A percentile compares a stretch with the other conserved stretches of the same genome.
Evolutionary conservation across 148 eudicot species (phyloP).

Genomic region (Suaeda aralocaspica): DNA sequence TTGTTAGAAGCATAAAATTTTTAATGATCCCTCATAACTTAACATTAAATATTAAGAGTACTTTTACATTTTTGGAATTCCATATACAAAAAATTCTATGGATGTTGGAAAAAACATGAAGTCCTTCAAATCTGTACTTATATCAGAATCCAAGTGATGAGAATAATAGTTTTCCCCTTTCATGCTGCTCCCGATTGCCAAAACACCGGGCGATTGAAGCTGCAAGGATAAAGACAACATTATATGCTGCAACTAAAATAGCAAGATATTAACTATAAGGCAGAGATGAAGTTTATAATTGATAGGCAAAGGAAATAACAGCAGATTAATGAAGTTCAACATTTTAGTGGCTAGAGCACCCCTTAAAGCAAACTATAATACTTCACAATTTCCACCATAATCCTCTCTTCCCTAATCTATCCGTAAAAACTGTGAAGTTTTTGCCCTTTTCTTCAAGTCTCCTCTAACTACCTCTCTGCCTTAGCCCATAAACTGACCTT

Average conservation of each 20-base stretch:
- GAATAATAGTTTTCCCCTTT: constrained; percentile 98
- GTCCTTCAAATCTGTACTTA: constrained; percentile 32
- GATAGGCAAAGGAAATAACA: background rate
- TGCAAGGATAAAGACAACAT: constrained; percentile 30
- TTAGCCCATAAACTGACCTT: no score
- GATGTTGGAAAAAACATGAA: no score
- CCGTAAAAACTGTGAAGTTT: background rate
- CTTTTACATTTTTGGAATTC: background rate
- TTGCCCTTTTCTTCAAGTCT: background rate
- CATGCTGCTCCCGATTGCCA: constrained; percentile 97
- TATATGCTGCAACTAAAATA: background rate
- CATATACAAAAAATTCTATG: background rate
- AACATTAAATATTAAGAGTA: background rate
- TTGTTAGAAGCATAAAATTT: background rate
- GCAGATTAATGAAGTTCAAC: background rate
- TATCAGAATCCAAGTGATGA: constrained; percentile 98
- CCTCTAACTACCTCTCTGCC: background rate
- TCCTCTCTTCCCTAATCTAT: background rate
- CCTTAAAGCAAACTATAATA: background rate
- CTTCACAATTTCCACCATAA: background rate
- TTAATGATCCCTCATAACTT: constrained; percentile 1
- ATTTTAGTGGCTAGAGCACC: background rate
- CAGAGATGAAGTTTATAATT: background rate
- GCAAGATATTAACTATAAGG: background rate
- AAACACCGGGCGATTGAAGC: constrained; percentile 97